Percentiles rank a stretch among this genome's conserved stretches.
Conservation (phyloP, 306 rosid species). For the Inga laurina region DNA sequence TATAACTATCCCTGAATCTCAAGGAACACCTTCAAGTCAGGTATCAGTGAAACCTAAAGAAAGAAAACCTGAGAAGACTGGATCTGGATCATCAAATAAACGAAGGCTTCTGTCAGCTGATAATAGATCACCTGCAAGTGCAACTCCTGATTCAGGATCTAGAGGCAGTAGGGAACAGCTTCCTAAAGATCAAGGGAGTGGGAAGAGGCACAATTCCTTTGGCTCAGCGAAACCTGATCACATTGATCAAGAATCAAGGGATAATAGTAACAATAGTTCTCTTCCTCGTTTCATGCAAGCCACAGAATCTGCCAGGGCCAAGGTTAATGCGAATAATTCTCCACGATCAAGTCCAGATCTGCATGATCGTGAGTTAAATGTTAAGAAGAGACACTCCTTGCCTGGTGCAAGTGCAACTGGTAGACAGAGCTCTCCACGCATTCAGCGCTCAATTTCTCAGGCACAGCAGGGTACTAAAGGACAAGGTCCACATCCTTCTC, state of each 20-base stretch:
- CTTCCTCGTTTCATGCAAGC: conserved; percentile 96
- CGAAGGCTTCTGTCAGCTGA: conserved; percentile 45
- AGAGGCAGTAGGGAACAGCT: conserved; percentile 57
- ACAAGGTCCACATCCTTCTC: conserved; percentile 44
- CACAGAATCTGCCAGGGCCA: conserved; percentile 95
- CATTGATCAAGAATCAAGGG: conserved; percentile 65
- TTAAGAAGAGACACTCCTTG: conserved; percentile 83
- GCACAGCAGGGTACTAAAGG: conserved; percentile 67
- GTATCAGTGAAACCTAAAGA: conserved; percentile 59
- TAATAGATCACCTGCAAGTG: conserved; percentile 64
- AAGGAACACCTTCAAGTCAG: conserved; percentile 95
- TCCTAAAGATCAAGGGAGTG: conserved; percentile 65
- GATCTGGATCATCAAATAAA: conserved; percentile 58
- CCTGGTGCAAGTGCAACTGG: conserved; percentile 55
- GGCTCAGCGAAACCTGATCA: conserved; percentile 68
- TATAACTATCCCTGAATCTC: conserved; percentile 72
- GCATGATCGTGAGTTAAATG: conserved; percentile 62
- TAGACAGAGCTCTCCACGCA: conserved; percentile 84
- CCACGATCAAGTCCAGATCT: conserved; percentile 95
- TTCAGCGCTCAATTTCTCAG: conserved; percentile 63
- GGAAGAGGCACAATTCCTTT: conserved; percentile 73
- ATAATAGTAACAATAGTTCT: conserved; percentile 59
- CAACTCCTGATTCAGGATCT: conserved; percentile 61
- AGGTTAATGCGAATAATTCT: conserved; percentile 64
- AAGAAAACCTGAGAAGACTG: conserved; percentile 52